Percentiles rank a stretch among this genome's conserved stretches.
These are phyloP conservation scores for Boletus sp. DNA, from an alignment of 768 basidiomycete species.

Conservation along the genomic window DNA sequence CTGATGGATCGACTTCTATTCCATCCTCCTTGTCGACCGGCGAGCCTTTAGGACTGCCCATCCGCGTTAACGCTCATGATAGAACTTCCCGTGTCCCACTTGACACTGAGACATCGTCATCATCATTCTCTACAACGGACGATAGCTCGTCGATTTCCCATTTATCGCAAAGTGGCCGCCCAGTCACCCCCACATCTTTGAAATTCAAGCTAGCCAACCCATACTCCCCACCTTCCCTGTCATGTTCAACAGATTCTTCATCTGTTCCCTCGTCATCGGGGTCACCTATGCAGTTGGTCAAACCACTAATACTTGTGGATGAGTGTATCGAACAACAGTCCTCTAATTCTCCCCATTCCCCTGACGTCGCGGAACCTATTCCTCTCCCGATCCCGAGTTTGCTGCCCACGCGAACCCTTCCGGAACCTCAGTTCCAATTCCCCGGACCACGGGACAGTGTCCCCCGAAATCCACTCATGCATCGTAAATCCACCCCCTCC, in stretches of 20 bases:
- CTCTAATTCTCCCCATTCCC: conserved; percentile 25
- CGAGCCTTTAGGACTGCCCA: conserved; percentile 2
- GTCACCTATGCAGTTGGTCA: conserved; percentile 31
- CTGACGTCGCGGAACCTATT: conserved; percentile 31
- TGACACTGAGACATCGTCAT: conserved; percentile 23
- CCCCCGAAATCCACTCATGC: conserved; percentile 31
- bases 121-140: conserved; percentile 28
- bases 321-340: conserved; percentile 28
- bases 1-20: neutral
- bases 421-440: conserved; percentile 43
- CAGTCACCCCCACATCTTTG: conserved; percentile 36
- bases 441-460: conserved; percentile 37
- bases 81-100: neutral
- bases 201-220: conserved; percentile 27
- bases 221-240: conserved; percentile 46
- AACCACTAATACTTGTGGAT: conserved; percentile 38
- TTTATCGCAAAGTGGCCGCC: conserved; percentile 28
- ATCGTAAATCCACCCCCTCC: conserved; percentile 38
- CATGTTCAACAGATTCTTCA: conserved; percentile 61
- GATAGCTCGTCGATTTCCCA: conserved; percentile 36
- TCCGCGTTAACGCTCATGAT: neutral
- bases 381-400: conserved; percentile 26
- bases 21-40: conserved; percentile 5
- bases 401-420: conserved; percentile 14
- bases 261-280: conserved; percentile 55